Percentiles rank a stretch among this genome's conserved stretches.
phyloP scores from a whole-genome alignment of 345 rosid genomes.

The Moricandia moricandioides region DNA sequence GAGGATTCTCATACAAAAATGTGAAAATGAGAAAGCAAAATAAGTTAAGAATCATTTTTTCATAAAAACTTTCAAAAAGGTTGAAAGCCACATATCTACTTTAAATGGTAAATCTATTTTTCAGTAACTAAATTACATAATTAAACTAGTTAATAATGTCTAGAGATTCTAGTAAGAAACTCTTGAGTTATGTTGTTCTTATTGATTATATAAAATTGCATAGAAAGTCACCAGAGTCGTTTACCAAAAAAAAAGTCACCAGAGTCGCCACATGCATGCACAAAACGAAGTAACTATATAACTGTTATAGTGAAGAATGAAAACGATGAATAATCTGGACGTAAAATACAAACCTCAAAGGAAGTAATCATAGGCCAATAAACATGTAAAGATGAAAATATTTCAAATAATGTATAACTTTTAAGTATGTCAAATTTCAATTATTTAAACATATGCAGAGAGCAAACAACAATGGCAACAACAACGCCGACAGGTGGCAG shows the following conservation, averaged over 20 bases:
- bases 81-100: too few species aligned
- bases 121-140: too few species aligned
- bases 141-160: too few species aligned
- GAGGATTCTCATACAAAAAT: neutral
- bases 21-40: neutral
- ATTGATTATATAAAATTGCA: too few species aligned
- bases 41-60: too few species aligned
- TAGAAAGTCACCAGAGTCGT: too few species aligned
- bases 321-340: neutral
- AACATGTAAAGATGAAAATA: neutral
- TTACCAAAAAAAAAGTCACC: too few species aligned
- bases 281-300: neutral
- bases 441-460: conserved; percentile 16
- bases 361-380: neutral
- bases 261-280: neutral
- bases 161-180: too few species aligned
- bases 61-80: too few species aligned
- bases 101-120: too few species aligned
- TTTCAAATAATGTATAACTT: neutral
- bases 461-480: conserved; percentile 22
- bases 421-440: neutral
- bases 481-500: conserved; percentile 42
- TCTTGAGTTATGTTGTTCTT: too few species aligned
- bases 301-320: neutral
- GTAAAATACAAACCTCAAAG: neutral